Conservation (phyloP, 768 basidiomycete species). For the Tylopilus intermedius region DNA sequence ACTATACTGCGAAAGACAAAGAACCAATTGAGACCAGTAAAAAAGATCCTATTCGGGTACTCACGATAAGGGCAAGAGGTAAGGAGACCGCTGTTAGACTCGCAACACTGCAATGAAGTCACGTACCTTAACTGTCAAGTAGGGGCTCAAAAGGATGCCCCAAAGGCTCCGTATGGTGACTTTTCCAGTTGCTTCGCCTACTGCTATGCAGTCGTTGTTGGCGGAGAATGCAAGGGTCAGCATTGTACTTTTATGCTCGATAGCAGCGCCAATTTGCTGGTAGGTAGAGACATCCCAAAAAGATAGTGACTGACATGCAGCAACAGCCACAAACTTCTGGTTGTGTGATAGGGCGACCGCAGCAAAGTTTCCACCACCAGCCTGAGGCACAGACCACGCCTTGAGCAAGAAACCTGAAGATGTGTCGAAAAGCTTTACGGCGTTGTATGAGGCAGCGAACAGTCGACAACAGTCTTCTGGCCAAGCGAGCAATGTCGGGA, state of each 20-base stretch:
- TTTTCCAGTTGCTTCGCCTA: not conserved
- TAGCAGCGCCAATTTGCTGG: not conserved
- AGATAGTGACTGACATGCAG: not conserved
- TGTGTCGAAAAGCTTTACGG: not conserved
- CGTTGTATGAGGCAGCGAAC: not conserved
- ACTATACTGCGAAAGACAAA: no score
- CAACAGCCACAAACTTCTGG: not conserved
- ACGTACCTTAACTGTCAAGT: not conserved
- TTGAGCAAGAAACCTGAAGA: not conserved
- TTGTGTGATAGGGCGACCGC: not conserved
- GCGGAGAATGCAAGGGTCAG: not conserved
- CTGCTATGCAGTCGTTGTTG: not conserved
- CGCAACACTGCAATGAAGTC: not conserved
- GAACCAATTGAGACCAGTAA: no score
- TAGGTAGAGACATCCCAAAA: conserved; percentile 1
- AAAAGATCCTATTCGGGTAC: no score
- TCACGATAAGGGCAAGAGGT: no score
- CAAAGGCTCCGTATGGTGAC: not conserved
- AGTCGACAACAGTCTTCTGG: not conserved
- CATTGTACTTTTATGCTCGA: not conserved
- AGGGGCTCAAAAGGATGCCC: not conserved
- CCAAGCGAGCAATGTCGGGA: not conserved
- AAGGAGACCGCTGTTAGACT: not conserved
- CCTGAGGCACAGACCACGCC: not conserved
- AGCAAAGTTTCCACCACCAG: not conserved